Evolutionary conservation across 768 basidiomycete genomes (phyloP), one percentile per base, ranked within the genome.

Genomic region (Glaciozyma martinii): DNA sequence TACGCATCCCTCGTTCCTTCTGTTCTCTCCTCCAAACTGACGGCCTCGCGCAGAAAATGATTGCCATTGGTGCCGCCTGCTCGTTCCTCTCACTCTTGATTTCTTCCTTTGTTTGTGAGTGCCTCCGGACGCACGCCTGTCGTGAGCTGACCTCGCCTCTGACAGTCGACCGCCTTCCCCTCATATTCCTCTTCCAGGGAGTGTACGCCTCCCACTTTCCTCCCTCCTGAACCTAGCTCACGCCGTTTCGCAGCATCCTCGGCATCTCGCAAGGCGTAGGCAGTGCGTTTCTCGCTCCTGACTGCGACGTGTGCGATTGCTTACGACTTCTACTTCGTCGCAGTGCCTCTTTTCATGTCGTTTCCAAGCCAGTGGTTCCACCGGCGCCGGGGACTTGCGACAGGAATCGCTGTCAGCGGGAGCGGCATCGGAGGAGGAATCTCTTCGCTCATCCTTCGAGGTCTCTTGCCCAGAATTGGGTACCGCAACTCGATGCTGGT

Each of bases 331-430:
- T 37, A 7, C 37, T 12, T 15, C 18, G 27, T 21, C n/a, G 3
- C 42, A 23, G 25, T 54, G 27, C 19, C 18, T n/a, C 53, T 59
- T 49, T 76, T 75, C 72, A 74, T 76, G 73, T 71, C 71, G 0
- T 59, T 75, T 1, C 75, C 75, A 8, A 67, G 68, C 4, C 75
- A 76, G 19, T 76, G 73, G 73, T 76, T 76, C 66, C 70, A 67
- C 53, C 68, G 63, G 43, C 50, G 66, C 8, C 59, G 75, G 29
- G 75, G 75, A 0, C 29, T 75, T 0, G 74, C 74, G 0, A 74
- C 71, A 33, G 75, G 75, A 9, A 66, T 75, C 42, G 69, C 72
- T 10, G 72, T 75, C 3, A 65, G 65, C 15, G 75, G 75, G 1
- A 71, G 73, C 3, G 75, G 74, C 46, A 62, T 73, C 25, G 74